Conservation (phyloP, 2,329 filamentous ascomycete genomes). For the Berkeleyomyces basicola region DNA sequence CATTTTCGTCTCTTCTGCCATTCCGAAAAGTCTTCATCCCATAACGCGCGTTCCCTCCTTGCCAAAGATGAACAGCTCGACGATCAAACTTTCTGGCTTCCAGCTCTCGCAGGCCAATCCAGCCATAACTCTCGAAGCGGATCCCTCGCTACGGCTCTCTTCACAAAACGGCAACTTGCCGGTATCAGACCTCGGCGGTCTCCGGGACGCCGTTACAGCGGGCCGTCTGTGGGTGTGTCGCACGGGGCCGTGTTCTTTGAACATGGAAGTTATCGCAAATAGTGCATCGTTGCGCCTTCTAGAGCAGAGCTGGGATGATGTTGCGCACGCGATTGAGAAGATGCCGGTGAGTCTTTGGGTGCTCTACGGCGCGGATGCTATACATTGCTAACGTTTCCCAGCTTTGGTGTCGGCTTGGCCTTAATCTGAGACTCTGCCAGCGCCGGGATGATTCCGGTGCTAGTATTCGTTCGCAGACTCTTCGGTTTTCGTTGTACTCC, state of each 20-base stretch:
- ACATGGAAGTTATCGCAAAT: constrained; percentile 7
- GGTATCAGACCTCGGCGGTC: constrained; percentile 3
- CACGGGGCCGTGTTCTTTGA: constrained; percentile 11
- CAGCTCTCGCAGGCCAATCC: constrained; percentile 1
- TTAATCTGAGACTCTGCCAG: constrained; percentile 9
- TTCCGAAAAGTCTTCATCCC: neutral
- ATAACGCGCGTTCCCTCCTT: neutral
- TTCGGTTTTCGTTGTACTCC: constrained; percentile 12
- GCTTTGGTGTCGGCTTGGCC: constrained; percentile 12
- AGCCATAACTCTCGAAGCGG: neutral
- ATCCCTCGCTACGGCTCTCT: neutral
- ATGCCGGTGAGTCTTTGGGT: constrained; percentile 9
- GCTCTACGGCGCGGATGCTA: neutral
- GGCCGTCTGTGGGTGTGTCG: constrained; percentile 12
- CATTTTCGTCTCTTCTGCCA: neutral
- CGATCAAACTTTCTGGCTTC: constrained; percentile 3
- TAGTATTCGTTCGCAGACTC: neutral
- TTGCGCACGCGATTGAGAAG: constrained; percentile 5
- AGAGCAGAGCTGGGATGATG: constrained; percentile 1
- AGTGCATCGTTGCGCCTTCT: constrained; percentile 7
- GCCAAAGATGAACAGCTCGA: neutral
- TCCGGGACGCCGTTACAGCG: constrained; percentile 1
- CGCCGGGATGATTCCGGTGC: neutral
- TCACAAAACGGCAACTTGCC: neutral
- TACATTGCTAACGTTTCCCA: constrained; percentile 9